Conservation (phyloP, 106 monocot genomes). For the Iris macrosiphon region DNA sequence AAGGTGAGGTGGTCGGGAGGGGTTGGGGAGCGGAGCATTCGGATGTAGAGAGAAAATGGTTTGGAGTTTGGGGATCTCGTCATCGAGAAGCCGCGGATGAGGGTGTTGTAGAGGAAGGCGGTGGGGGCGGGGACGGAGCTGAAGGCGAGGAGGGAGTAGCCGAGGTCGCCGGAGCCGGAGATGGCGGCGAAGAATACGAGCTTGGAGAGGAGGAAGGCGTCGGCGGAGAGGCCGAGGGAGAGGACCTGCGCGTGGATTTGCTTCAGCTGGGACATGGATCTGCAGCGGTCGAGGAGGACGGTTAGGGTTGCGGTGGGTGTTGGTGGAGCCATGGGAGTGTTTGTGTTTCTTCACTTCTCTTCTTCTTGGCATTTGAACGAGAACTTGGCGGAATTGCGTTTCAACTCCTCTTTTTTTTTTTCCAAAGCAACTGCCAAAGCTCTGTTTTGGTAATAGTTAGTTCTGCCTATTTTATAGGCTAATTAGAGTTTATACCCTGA, state of each 20-base stretch:
- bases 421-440: no score
- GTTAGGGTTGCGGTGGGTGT: background rate
- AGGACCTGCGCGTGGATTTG: conserved; percentile 39
- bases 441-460: no score
- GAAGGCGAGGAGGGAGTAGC: conserved; percentile 31
- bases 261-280: conserved; percentile 29
- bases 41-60: conserved; percentile 26
- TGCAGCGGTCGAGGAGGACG: conserved; percentile 21
- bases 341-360: no score
- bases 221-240: conserved; percentile 24
- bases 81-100: conserved; percentile 57
- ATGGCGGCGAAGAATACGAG: conserved; percentile 50
- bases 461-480: no score
- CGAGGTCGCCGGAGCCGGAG: conserved; percentile 33
- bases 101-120: conserved; percentile 43
- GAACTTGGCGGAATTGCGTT: background rate
- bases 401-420: no score
- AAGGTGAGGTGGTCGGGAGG: conserved; percentile 46
- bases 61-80: conserved; percentile 32
- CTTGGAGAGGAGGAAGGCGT: conserved; percentile 33
- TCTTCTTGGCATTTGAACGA: conserved; percentile 1
- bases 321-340: background rate
- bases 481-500: no score
- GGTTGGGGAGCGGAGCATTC: conserved; percentile 27
- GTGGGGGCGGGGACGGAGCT: conserved; percentile 16